Percentiles rank a stretch among this genome's conserved stretches.
Conservation (phyloP, 371 early-diverging fungal species). For the Nematocida sp. region DNA sequence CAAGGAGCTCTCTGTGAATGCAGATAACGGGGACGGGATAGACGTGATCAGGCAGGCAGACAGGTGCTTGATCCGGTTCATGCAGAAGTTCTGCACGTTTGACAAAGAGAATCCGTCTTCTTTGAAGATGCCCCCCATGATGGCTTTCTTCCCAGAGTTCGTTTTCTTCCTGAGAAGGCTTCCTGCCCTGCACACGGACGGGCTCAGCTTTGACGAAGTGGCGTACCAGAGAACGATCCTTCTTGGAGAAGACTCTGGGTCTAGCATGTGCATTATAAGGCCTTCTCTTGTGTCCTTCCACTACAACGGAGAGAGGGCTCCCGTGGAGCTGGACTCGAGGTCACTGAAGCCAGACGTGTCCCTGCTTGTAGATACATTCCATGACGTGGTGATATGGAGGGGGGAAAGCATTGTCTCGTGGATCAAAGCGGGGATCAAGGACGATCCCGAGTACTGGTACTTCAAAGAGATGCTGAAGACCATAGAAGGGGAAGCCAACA, state of each 20-base stretch:
- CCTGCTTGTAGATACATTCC: conserved; percentile 91
- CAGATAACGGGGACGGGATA: conserved; percentile 88
- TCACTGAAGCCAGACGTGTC: conserved; percentile 88
- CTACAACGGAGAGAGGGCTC: conserved; percentile 77
- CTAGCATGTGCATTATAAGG: conserved; percentile 81
- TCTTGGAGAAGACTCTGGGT: conserved; percentile 46
- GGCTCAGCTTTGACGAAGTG: conserved; percentile 94
- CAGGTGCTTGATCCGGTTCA: conserved; percentile 90
- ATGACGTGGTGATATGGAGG: conserved; percentile 88
- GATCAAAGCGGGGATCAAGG: conserved; percentile 81
- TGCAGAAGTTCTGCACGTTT: conserved; percentile 88
- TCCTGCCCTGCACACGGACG: conserved; percentile 95
- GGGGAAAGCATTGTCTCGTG: conserved; percentile 81
- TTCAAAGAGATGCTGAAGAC: conserved; percentile 78
- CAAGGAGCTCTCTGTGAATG: conserved; percentile 88
- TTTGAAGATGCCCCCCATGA: conserved; percentile 81
- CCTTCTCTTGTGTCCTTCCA: conserved; percentile 87
- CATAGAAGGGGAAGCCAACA: conserved; percentile 78
- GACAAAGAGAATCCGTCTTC: conserved; percentile 84
- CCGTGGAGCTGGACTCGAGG: conserved; percentile 88
- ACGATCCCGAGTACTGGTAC: conserved; percentile 78
- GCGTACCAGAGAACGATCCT: conserved; percentile 75
- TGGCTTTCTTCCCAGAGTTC: conserved; percentile 95
- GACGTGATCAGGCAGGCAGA: conserved; percentile 96
- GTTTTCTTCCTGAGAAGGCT: conserved; percentile 96